Evolutionary conservation across 495 filamentous ascomycete genomes (phyloP).

Genomic region (Podospora anserina): DNA sequence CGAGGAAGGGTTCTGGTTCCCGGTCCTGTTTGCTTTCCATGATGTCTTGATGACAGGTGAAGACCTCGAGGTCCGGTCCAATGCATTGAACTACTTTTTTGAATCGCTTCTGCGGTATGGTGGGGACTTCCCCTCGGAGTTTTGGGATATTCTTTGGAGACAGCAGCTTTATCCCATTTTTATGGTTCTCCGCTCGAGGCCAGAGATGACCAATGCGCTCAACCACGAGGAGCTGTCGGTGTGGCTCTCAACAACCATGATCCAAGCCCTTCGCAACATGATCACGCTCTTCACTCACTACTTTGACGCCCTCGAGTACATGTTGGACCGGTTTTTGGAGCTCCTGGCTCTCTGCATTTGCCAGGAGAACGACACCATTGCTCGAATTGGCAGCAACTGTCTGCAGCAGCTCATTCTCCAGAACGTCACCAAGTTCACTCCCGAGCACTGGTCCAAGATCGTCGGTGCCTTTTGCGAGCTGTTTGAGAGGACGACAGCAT

Average conservation of each 20-base stretch:
- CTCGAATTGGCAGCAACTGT: constrained; percentile 95
- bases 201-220: constrained; percentile 88
- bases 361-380: constrained; percentile 98
- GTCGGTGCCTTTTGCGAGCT: constrained; percentile 93
- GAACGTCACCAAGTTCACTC: constrained; percentile 85
- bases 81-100: constrained; percentile 92
- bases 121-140: constrained; percentile 85
- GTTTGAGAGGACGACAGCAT: constrained; percentile 89
- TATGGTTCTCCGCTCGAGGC: constrained; percentile 92
- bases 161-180: constrained; percentile 97
- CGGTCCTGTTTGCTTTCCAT: constrained; percentile 95
- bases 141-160: constrained; percentile 98
- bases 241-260: constrained; percentile 99
- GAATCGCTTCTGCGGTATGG: constrained; percentile 87
- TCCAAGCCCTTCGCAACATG: constrained; percentile 96
- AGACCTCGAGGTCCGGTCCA: constrained; percentile 94
- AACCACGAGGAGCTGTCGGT: constrained; percentile 96
- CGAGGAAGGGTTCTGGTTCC: constrained; percentile 98
- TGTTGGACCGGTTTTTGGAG: constrained; percentile 93
- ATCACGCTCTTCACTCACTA: constrained; percentile 98
- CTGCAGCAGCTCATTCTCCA: constrained; percentile 93
- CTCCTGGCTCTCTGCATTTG: constrained; percentile 93
- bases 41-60: constrained; percentile 99
- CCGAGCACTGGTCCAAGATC: constrained; percentile 87
- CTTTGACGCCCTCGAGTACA: constrained; percentile 90